Percentiles rank a stretch among this genome's conserved stretches.
Evolutionary conservation across 352 stramenopile genomes (phyloP).

Genomic region (Globisporangium canariense): DNA sequence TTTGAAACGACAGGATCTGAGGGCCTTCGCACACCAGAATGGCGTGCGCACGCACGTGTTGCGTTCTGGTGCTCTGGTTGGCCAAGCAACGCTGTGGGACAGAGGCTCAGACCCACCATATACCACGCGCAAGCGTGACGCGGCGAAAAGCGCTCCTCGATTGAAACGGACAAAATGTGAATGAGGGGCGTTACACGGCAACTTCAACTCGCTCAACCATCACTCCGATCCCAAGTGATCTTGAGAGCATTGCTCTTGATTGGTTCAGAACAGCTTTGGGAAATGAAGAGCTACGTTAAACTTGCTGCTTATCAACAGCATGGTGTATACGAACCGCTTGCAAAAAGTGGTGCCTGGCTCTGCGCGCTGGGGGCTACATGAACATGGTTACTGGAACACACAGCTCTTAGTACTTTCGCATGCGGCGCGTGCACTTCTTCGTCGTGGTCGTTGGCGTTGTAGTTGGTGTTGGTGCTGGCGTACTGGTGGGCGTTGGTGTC

Average conservation of each 20-base stretch:
- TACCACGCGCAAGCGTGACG: neutral
- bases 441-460: neutral
- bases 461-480: conserved; percentile 7
- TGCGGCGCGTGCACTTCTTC: conserved; percentile 12
- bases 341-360: too few relatives aligned
- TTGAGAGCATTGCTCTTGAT: neutral
- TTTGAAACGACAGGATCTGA: neutral
- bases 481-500: neutral
- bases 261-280: neutral
- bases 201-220: neutral
- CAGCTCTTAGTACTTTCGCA: neutral
- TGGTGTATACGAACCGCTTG: neutral
- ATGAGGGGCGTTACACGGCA: neutral
- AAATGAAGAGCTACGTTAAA: conserved; percentile 7
- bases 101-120: neutral
- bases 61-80: conserved; percentile 1
- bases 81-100: neutral
- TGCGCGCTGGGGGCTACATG: too few relatives aligned
- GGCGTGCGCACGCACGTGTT: neutral
- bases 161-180: conserved; percentile 1
- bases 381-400: neutral
- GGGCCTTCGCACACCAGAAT: neutral
- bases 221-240: neutral
- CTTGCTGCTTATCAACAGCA: neutral
- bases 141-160: neutral